A percentile compares a stretch with the other conserved stretches of the same genome.
Conservation (phyloP, 106 monocot genomes). For the Cymbidium sinense region DNA sequence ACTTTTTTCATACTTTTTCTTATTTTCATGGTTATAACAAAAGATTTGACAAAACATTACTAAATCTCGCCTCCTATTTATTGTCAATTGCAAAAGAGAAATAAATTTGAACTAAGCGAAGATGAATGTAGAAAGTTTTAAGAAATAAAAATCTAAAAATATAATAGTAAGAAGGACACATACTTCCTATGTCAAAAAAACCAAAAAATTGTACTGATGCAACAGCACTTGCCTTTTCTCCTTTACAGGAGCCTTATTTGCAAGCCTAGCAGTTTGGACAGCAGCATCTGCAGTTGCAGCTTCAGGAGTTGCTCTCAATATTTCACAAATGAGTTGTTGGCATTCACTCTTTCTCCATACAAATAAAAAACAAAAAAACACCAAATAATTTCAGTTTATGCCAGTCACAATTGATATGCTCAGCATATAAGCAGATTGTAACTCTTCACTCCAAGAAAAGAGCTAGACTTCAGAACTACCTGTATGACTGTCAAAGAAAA, state of each 20-base stretch:
- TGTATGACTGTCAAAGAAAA: constrained; percentile 91
- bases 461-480: constrained; percentile 29
- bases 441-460: background rate
- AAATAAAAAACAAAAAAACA: constrained; percentile 11
- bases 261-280: constrained; percentile 94
- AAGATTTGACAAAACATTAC: background rate
- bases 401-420: background rate
- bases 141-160: background rate
- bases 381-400: background rate
- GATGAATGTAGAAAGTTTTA: background rate
- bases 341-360: constrained; percentile 85
- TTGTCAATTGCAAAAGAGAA: background rate
- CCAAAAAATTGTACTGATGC: background rate
- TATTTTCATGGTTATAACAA: constrained; percentile 1
- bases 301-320: constrained; percentile 98
- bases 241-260: constrained; percentile 75
- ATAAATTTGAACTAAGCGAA: background rate
- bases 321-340: constrained; percentile 96
- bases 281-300: constrained; percentile 98
- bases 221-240: constrained; percentile 72
- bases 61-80: background rate
- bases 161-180: background rate
- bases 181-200: background rate
- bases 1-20: background rate
- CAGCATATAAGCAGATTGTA: background rate